phyloP scores from a whole-genome alignment of 768 basidiomycete genomes.

The Suillus sp. region DNA sequence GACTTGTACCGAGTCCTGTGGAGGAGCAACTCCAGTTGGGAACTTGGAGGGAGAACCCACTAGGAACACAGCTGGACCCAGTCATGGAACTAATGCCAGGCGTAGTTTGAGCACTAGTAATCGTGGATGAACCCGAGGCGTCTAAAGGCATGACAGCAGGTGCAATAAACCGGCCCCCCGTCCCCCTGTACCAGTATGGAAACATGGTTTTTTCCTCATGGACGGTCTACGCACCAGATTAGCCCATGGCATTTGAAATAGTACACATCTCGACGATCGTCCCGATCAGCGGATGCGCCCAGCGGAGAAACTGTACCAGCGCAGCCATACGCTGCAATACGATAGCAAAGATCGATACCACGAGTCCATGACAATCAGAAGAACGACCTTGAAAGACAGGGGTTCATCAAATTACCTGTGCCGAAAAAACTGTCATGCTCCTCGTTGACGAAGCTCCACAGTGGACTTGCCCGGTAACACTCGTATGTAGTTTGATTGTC shows the following conservation, averaged over 20 bases:
- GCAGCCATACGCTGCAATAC: background rate
- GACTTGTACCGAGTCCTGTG: constrained; percentile 11
- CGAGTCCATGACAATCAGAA: constrained; percentile 6
- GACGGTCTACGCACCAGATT: constrained; percentile 1
- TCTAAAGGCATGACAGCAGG: background rate
- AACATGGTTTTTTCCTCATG: background rate
- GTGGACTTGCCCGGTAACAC: constrained; percentile 39
- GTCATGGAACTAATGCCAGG: background rate
- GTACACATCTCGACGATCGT: constrained; percentile 18
- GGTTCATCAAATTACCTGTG: constrained; percentile 34
- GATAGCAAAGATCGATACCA: constrained; percentile 2
- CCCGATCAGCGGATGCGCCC: constrained; percentile 9
- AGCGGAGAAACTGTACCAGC: constrained; percentile 13
- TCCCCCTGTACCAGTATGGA: constrained; percentile 15
- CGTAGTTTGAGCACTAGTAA: background rate
- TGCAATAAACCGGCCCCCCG: constrained; percentile 17
- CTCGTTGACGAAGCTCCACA: constrained; percentile 27
- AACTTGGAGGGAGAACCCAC: constrained; percentile 10
- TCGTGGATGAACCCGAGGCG: background rate
- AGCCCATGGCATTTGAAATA: constrained; percentile 10
- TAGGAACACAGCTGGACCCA: background rate
- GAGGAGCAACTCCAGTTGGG: background rate
- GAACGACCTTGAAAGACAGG: constrained; percentile 1
- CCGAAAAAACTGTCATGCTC: constrained; percentile 35
- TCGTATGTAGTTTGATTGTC: constrained; percentile 46